phyloP scores from a whole-genome alignment of 371 early-diverging fungal genomes.

The Mucor plumbeus region DNA sequence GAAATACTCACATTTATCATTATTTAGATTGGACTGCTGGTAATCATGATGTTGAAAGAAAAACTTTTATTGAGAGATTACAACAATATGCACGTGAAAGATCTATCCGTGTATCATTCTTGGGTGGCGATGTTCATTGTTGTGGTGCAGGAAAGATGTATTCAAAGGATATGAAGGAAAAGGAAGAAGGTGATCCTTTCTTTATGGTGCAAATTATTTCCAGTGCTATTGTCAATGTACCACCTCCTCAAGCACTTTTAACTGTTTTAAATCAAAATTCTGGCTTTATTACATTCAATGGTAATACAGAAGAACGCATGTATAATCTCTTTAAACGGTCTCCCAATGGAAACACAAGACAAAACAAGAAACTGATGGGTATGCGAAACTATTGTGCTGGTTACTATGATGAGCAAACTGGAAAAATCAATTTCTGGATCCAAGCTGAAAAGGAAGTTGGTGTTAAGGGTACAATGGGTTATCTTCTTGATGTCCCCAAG shows the following conservation, averaged over 20 bases:
- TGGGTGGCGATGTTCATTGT: constrained; percentile 88
- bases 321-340: constrained; percentile 36
- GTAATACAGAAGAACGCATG: constrained; percentile 42
- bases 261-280: constrained; percentile 35
- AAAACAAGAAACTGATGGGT: constrained; percentile 41
- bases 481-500: constrained; percentile 47
- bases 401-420: constrained; percentile 43
- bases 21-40: constrained; percentile 65
- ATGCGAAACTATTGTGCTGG: constrained; percentile 45
- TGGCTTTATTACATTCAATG: constrained; percentile 31
- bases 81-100: constrained; percentile 70
- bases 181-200: constrained; percentile 62
- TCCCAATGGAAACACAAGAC: constrained; percentile 37
- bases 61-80: constrained; percentile 65
- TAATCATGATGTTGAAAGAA: constrained; percentile 73
- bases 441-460: constrained; percentile 52
- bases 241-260: constrained; percentile 42
- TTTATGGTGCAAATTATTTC: constrained; percentile 77
- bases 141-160: constrained; percentile 72
- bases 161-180: constrained; percentile 54
- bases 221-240: constrained; percentile 73
- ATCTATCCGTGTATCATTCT: constrained; percentile 74
- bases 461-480: constrained; percentile 50
- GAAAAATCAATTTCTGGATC: constrained; percentile 53
- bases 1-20: background rate